Conservation (phyloP, 257 asterid genomes). For the Nicotiana knightiana region DNA sequence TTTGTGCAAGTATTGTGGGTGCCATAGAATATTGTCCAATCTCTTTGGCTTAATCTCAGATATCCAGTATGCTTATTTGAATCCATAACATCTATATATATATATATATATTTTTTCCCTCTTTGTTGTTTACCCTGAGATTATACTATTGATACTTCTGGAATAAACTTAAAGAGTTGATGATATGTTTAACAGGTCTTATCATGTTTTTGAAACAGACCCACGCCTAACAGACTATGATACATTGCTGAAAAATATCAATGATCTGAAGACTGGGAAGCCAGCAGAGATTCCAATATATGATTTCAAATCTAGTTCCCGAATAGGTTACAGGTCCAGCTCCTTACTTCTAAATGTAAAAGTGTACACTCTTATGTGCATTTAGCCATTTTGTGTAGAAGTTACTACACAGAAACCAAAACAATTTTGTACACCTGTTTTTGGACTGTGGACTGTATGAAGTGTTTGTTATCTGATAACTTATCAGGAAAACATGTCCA, state of each 20-base stretch:
- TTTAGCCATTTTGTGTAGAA: background rate
- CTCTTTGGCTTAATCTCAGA: background rate
- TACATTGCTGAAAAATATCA: conserved; percentile 77
- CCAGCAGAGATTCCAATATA: conserved; percentile 76
- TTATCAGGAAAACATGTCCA: background rate
- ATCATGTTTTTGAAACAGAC: conserved; percentile 40
- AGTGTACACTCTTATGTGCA: background rate
- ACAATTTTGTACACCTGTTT: background rate
- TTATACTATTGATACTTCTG: background rate
- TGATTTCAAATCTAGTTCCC: conserved; percentile 96
- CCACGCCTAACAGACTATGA: conserved; percentile 99
- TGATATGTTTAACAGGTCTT: conserved; percentile 9
- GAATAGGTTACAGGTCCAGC: conserved; percentile 82
- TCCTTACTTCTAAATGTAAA: background rate
- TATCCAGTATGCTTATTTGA: background rate
- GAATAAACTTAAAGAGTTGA: conserved; percentile 1
- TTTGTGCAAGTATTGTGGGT: background rate
- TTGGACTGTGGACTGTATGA: background rate
- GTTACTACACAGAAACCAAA: background rate
- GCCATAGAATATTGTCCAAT: background rate
- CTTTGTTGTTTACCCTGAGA: background rate
- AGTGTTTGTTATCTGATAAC: background rate
- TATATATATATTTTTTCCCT: background rate
- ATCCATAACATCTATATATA: background rate
- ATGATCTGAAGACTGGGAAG: conserved; percentile 76